Percentiles rank a stretch among this genome's conserved stretches.
These are phyloP conservation scores for Eimeria falciformis DNA, from an alignment of 169 alveolate species.

Conservation along the genomic window DNA sequence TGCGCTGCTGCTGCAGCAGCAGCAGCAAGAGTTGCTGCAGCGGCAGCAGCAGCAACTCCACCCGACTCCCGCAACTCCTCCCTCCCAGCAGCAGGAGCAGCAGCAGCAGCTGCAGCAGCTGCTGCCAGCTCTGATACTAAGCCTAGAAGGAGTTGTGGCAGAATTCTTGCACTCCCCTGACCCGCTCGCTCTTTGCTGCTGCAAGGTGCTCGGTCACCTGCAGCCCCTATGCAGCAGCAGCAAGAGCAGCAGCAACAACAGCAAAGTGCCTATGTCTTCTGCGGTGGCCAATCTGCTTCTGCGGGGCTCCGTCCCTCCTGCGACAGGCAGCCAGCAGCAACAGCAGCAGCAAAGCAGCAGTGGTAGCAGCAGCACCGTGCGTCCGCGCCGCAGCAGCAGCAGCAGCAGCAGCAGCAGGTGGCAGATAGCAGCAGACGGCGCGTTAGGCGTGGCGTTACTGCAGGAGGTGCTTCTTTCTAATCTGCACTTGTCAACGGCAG, in stretches of 20 bases:
- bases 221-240: constrained; percentile 8
- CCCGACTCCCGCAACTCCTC: neutral
- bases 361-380: constrained; percentile 28
- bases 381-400: constrained; percentile 34
- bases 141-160: constrained; percentile 6
- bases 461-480: constrained; percentile 46
- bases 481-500: constrained; percentile 59
- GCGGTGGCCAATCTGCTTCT: constrained; percentile 42
- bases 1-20: constrained; percentile 49
- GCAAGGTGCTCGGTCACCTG: constrained; percentile 7
- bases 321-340: constrained; percentile 48
- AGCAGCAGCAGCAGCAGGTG: constrained; percentile 65
- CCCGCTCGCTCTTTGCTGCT: constrained; percentile 33
- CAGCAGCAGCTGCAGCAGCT: constrained; percentile 57
- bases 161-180: constrained; percentile 15
- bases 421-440: constrained; percentile 61
- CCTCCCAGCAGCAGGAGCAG: constrained; percentile 23
- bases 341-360: constrained; percentile 31
- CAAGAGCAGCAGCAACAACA: constrained; percentile 39
- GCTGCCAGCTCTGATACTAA: neutral
- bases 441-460: constrained; percentile 50
- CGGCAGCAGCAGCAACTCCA: constrained; percentile 30
- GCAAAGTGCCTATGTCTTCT: constrained; percentile 2
- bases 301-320: neutral
- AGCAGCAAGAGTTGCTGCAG: constrained; percentile 42